phyloP scores from a whole-genome alignment of 208 protist genomes.

The Leishmania amazonensis region DNA sequence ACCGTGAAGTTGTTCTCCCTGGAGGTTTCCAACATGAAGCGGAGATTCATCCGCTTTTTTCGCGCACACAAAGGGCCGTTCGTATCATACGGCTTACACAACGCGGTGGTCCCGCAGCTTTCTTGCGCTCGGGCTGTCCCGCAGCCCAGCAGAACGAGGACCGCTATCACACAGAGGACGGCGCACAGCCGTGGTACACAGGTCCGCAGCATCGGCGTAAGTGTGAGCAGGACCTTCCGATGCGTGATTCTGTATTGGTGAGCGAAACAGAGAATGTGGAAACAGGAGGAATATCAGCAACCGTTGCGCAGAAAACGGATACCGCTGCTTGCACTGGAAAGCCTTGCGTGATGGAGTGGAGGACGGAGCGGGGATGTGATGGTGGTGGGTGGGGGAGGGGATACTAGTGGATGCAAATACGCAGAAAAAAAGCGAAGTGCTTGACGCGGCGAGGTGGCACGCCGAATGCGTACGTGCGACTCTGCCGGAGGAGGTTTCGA shows the following conservation, averaged over 20 bases:
- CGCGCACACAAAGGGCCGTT: conserved; percentile 48
- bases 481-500: not conserved
- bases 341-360: not conserved
- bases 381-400: not conserved
- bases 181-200: not conserved
- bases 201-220: not conserved
- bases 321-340: not conserved
- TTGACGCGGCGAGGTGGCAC: not conserved
- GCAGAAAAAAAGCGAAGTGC: not conserved
- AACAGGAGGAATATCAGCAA: not conserved
- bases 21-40: conserved; percentile 69
- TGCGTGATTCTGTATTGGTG: not conserved
- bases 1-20: conserved; percentile 39
- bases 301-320: not conserved
- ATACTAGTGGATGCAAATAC: too few species aligned
- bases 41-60: conserved; percentile 59
- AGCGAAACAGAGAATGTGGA: not conserved
- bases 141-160: not conserved
- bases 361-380: not conserved
- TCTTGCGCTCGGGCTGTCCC: not conserved
- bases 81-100: conserved; percentile 37
- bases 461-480: not conserved
- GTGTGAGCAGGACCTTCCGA: not conserved
- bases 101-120: not conserved
- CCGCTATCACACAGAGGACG: conserved; percentile 3